These are phyloP conservation scores for Suhomyces canberraensis DNA, from an alignment of 805 yeast genomes.

Conservation along the genomic window DNA sequence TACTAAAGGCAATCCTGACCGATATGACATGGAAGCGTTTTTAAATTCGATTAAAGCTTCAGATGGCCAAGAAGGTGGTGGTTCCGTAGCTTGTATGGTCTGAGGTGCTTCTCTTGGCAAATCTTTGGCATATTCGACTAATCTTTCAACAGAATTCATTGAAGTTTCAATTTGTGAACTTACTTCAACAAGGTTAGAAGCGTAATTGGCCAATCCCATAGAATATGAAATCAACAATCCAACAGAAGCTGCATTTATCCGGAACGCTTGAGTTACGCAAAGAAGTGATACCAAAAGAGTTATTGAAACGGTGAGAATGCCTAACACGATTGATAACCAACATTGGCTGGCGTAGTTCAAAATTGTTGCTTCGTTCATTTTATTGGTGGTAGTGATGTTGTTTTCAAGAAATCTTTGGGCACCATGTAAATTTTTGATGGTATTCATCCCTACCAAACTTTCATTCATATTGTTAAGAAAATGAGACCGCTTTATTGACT, in stretches of 20 bases:
- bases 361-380: constrained; percentile 65
- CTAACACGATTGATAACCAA: constrained; percentile 66
- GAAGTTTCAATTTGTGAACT: constrained; percentile 71
- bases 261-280: constrained; percentile 50
- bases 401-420: constrained; percentile 45
- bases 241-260: constrained; percentile 56
- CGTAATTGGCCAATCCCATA: constrained; percentile 48
- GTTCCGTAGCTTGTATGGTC: constrained; percentile 41
- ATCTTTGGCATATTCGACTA: constrained; percentile 28
- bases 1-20: constrained; percentile 13
- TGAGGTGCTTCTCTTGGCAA: constrained; percentile 67
- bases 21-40: constrained; percentile 6
- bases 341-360: constrained; percentile 63
- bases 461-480: constrained; percentile 73
- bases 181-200: constrained; percentile 55
- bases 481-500: constrained; percentile 64
- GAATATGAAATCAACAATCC: constrained; percentile 68
- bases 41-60: constrained; percentile 13
- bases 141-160: constrained; percentile 71
- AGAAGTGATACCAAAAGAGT: constrained; percentile 42
- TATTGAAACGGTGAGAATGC: constrained; percentile 49
- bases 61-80: constrained; percentile 48
- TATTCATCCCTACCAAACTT: constrained; percentile 58
- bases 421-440: constrained; percentile 58
- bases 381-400: constrained; percentile 47